Evolutionary conservation across 495 filamentous ascomycete genomes (phyloP), one percentile per base, ranked within the genome.

Genomic region (Talaromyces trachyspermus): DNA sequence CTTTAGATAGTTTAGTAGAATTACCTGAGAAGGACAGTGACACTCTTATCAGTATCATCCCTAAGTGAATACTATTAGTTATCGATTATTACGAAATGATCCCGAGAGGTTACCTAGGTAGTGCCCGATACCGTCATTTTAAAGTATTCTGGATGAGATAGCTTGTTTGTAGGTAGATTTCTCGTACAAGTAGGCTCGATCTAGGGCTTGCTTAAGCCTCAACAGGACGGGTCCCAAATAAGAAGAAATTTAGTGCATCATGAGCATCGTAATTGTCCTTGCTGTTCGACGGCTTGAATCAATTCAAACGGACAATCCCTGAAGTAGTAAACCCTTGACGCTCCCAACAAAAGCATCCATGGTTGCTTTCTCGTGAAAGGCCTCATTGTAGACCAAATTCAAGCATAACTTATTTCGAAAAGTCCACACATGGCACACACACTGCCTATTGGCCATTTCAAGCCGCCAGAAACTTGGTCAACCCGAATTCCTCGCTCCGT

Each of bases 321-420:
- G 9, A 41, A 26, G 18, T 15, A 46, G 25, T 26, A 19, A 43
- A 17, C 18, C 35, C 36, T 46, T 43, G 32, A 55, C 23, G 24
- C 30, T 48, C 2, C 36, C 33, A 27, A 56, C 14, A 50, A 58
- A 51, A 32, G 36, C 39, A 11, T 30, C 45, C 51, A 50, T 55
- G 30, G 51, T 46, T 14, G 17, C 47, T 23, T 26, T 23, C 1
- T 54, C 57, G 46, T 63, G 49, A 35, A 57, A 63, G 10, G 53
- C 52, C 51, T 63, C 58, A 29, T 65, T 65, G 46, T 61, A 65
- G 19, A 63, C 56, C 38, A 65, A 39, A 12, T 54, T 50, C 12
- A 65, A 42, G 39, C 39, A 53, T 32, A 63, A 38, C 41, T 53
- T 51, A 24, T 56, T 54, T 11, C 51, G 51, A 50, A 62, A 64